These are phyloP conservation scores for Batrachochytrium dendrobatidis DNA, from an alignment of 371 early-diverging fungal species.

Conservation along the genomic window DNA sequence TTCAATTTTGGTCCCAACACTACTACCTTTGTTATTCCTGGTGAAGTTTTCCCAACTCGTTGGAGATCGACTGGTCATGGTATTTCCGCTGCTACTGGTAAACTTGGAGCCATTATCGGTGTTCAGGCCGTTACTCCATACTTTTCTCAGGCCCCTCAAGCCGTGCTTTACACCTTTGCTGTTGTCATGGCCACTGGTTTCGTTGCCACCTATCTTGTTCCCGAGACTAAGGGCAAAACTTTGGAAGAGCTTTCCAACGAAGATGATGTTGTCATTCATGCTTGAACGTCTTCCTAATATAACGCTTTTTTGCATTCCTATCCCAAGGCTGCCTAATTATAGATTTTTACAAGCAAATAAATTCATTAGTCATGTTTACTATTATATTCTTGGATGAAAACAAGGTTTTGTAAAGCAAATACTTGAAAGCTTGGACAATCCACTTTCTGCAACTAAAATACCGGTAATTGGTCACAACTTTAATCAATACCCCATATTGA, in stretches of 20 bases:
- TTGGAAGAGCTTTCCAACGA: slow-evolving; percentile 47
- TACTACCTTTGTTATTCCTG: slow-evolving; percentile 81
- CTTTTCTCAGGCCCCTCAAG: slow-evolving; percentile 14
- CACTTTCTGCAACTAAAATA: too few relatives aligned
- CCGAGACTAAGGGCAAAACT: slow-evolving; percentile 69
- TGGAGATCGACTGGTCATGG: slow-evolving; percentile 81
- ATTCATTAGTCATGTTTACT: too few relatives aligned
- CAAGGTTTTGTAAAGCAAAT: too few relatives aligned
- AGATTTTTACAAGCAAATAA: too few relatives aligned
- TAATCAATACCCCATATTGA: too few relatives aligned
- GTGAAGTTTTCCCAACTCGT: slow-evolving; percentile 82
- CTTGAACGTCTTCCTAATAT: too few relatives aligned
- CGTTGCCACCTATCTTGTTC: slow-evolving; percentile 50
- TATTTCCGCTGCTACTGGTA: slow-evolving; percentile 81
- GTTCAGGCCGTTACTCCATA: slow-evolving; percentile 27
- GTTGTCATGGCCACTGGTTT: slow-evolving; percentile 26
- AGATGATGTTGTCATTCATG: slow-evolving; percentile 2
- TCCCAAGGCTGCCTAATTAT: too few relatives aligned
- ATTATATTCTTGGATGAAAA: too few relatives aligned
- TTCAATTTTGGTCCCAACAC: slow-evolving; percentile 89
- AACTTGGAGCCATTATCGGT: slow-evolving; percentile 68
- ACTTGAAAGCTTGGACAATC: too few relatives aligned
- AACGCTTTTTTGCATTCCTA: too few relatives aligned
- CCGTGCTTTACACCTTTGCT: slow-evolving; percentile 17
- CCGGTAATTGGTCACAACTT: too few relatives aligned